Conservation (phyloP, 83 land plant genomes). For the Picea mariana region DNA sequence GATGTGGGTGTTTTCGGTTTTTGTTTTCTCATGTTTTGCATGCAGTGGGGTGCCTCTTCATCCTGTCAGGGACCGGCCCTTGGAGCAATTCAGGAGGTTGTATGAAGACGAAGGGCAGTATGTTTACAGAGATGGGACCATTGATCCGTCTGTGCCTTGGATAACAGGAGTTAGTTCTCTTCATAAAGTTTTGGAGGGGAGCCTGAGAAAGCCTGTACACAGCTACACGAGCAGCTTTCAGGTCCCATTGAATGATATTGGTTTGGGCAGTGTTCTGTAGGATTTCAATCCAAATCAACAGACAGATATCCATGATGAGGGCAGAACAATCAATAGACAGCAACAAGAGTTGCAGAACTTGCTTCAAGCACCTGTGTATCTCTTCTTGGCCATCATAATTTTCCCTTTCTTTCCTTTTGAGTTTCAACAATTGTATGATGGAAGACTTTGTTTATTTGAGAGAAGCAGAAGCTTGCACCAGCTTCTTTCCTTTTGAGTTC, state of each 20-base stretch:
- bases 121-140: conserved; percentile 48
- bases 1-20: background rate
- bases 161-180: conserved; percentile 5
- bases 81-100: conserved; percentile 24
- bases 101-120: conserved; percentile 32
- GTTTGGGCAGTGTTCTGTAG: background rate
- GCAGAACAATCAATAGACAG: too few relatives aligned
- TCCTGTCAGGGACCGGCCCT: conserved; percentile 17
- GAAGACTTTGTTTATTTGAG: too few relatives aligned
- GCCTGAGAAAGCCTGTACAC: conserved; percentile 2
- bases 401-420: too few relatives aligned
- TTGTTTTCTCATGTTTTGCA: background rate
- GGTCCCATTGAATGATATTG: conserved; percentile 14
- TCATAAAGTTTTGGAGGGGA: conserved; percentile 8
- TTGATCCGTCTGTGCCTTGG: conserved; percentile 26
- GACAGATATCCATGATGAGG: too few relatives aligned
- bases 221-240: conserved; percentile 3
- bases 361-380: too few relatives aligned
- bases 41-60: conserved; percentile 19
- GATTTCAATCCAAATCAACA: too few relatives aligned
- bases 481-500: too few relatives aligned
- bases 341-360: too few relatives aligned
- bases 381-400: too few relatives aligned
- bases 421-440: too few relatives aligned
- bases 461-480: too few relatives aligned